A percentile compares a stretch with the other conserved stretches of the same genome.
These are phyloP conservation scores for Pugionium dolabratum DNA, from an alignment of 345 rosid species.

Conservation along the genomic window DNA sequence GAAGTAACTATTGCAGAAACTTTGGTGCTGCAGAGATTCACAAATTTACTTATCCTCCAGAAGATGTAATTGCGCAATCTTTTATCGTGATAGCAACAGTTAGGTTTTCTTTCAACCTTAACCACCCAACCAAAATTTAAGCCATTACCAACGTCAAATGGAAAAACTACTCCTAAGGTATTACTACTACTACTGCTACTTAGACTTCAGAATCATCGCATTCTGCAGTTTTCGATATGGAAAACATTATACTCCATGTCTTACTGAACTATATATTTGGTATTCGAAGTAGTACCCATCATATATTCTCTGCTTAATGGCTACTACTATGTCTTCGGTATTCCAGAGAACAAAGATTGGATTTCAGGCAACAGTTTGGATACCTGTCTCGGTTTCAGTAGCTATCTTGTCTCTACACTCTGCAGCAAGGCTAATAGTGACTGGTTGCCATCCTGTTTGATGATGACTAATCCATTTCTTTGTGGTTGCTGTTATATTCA, in stretches of 20 bases:
- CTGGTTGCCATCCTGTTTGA: conserved; percentile 80
- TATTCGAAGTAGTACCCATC: conserved; percentile 14
- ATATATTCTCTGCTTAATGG: conserved; percentile 13
- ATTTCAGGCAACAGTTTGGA: conserved; percentile 27
- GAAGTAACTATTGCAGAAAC: conserved; percentile 5
- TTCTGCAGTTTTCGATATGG: conserved; percentile 34
- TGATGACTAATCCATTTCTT: conserved; percentile 74
- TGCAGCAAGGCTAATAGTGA: conserved; percentile 49
- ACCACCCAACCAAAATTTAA: neutral
- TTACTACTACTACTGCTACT: conserved; percentile 8
- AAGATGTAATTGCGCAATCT: conserved; percentile 12
- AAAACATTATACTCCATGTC: conserved; percentile 35
- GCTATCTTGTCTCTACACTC: conserved; percentile 37
- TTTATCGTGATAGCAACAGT: conserved; percentile 16
- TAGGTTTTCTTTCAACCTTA: conserved; percentile 1
- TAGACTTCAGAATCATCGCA: conserved; percentile 18
- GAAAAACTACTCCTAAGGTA: neutral
- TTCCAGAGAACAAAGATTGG: conserved; percentile 16
- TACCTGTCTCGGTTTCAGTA: conserved; percentile 35
- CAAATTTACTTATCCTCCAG: conserved; percentile 11
- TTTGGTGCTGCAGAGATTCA: conserved; percentile 21
- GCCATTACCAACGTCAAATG: too few species aligned
- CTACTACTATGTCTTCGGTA: conserved; percentile 20
- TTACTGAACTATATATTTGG: conserved; percentile 8
- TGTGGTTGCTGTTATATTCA: conserved; percentile 53